These are phyloP conservation scores for Trichoderma parareesei DNA, from an alignment of 495 filamentous ascomycete species.

Conservation along the genomic window DNA sequence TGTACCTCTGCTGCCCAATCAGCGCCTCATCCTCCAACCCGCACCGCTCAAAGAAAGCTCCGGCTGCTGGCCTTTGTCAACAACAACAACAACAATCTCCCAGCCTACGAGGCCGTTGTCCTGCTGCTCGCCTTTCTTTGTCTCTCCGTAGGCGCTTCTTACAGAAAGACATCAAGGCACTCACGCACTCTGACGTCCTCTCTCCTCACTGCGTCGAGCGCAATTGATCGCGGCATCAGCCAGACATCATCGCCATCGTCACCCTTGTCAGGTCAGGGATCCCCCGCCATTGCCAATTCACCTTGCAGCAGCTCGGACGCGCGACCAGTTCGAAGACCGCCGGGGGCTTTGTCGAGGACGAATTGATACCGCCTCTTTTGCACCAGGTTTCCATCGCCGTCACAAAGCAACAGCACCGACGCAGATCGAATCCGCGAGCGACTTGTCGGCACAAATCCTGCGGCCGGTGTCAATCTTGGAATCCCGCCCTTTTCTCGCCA, in stretches of 20 bases:
- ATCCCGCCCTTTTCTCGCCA: slow-evolving; percentile 6
- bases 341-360: not conserved
- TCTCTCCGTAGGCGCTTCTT: not conserved
- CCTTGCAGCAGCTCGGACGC: slow-evolving; percentile 1
- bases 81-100: too few species aligned
- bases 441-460: not conserved
- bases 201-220: not conserved
- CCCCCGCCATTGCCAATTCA: slow-evolving; percentile 9
- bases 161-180: not conserved
- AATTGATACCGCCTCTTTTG: not conserved
- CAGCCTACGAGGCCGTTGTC: not conserved
- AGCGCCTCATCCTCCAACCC: too few species aligned
- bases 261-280: not conserved
- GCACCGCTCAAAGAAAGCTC: too few species aligned
- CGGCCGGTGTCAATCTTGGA: not conserved
- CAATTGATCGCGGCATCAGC: not conserved
- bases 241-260: not conserved
- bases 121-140: not conserved
- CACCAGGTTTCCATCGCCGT: not conserved
- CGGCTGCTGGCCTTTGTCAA: too few species aligned
- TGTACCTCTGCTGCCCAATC: too few species aligned
- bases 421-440: not conserved
- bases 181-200: too few species aligned
- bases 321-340: not conserved
- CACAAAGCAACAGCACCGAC: not conserved